These are phyloP conservation scores for Fusarium sp. DNA, from an alignment of 2,329 filamentous ascomycete species.

Conservation along the genomic window DNA sequence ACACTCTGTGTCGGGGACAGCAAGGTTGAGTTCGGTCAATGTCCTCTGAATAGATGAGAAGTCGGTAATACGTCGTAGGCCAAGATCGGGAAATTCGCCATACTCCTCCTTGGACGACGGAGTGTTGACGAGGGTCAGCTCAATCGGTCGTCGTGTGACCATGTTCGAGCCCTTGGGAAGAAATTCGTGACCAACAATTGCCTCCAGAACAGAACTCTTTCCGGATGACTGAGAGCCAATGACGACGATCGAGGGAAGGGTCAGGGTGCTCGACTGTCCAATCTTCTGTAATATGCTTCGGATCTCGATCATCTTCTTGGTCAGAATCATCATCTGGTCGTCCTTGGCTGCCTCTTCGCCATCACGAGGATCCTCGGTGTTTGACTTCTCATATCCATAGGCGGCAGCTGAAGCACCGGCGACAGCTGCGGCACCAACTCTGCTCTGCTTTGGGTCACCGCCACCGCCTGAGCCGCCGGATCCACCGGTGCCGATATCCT, in stretches of 20 bases:
- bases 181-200: slow-evolving; percentile 98
- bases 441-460: slow-evolving; percentile 68
- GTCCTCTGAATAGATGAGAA: slow-evolving; percentile 94
- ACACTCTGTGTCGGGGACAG: slow-evolving; percentile 89
- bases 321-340: slow-evolving; percentile 99
- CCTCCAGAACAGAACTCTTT: slow-evolving; percentile 96
- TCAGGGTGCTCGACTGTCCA: slow-evolving; percentile 89
- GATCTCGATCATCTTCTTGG: slow-evolving; percentile 99
- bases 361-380: slow-evolving; percentile 71
- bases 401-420: slow-evolving; percentile 79
- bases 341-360: slow-evolving; percentile 79
- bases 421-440: slow-evolving; percentile 68
- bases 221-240: slow-evolving; percentile 98
- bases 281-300: slow-evolving; percentile 90
- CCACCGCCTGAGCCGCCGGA: slow-evolving; percentile 59
- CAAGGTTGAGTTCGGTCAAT: slow-evolving; percentile 92
- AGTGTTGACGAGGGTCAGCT: slow-evolving; percentile 95
- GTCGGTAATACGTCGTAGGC: slow-evolving; percentile 88
- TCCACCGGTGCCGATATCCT: slow-evolving; percentile 66
- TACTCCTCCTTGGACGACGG: slow-evolving; percentile 89
- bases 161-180: slow-evolving; percentile 98
- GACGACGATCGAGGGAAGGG: slow-evolving; percentile 96
- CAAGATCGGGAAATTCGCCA: slow-evolving; percentile 94
- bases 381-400: slow-evolving; percentile 79
- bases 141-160: slow-evolving; percentile 95